Percentiles rank a stretch among this genome's conserved stretches.
These are phyloP conservation scores for Begonia fuchsioides DNA, from an alignment of 306 rosid genomes.

Conservation along the genomic window DNA sequence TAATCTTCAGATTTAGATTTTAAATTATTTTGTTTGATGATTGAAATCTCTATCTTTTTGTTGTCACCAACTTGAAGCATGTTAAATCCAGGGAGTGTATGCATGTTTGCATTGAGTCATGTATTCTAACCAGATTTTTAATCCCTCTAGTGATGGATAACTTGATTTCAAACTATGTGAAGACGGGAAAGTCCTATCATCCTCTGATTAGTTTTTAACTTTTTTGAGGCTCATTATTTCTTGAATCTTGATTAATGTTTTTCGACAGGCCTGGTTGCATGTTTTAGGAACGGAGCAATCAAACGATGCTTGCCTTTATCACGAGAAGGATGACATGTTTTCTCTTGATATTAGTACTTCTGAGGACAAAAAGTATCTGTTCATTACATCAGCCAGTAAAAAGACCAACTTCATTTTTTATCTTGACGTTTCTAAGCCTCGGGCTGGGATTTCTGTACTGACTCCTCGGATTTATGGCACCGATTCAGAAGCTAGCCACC, in stretches of 20 bases:
- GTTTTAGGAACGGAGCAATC: constrained; percentile 63
- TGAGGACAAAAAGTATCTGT: constrained; percentile 72
- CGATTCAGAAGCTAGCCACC: constrained; percentile 63
- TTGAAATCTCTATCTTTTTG: too few species aligned
- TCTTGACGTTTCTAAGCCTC: constrained; percentile 67
- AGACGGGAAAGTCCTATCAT: too few species aligned
- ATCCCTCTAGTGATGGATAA: too few species aligned
- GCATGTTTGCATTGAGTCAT: too few species aligned
- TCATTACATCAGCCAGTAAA: constrained; percentile 76
- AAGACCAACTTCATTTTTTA: constrained; percentile 73
- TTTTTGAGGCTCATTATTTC: neutral
- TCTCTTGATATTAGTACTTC: constrained; percentile 61
- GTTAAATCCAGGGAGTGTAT: too few species aligned
- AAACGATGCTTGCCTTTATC: constrained; percentile 61
- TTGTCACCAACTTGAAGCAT: too few species aligned
- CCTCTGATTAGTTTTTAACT: too few species aligned
- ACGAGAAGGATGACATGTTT: constrained; percentile 63
- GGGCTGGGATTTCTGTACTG: constrained; percentile 53
- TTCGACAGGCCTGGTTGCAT: constrained; percentile 75
- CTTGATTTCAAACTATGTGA: too few species aligned
- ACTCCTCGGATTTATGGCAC: constrained; percentile 71
- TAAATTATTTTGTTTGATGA: too few species aligned
- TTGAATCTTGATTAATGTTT: neutral
- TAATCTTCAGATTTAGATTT: too few species aligned
- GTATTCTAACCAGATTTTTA: too few species aligned